Evolutionary conservation across 306 rosid species (phyloP).

Genomic region (Heteromeles arbutifolia): DNA sequence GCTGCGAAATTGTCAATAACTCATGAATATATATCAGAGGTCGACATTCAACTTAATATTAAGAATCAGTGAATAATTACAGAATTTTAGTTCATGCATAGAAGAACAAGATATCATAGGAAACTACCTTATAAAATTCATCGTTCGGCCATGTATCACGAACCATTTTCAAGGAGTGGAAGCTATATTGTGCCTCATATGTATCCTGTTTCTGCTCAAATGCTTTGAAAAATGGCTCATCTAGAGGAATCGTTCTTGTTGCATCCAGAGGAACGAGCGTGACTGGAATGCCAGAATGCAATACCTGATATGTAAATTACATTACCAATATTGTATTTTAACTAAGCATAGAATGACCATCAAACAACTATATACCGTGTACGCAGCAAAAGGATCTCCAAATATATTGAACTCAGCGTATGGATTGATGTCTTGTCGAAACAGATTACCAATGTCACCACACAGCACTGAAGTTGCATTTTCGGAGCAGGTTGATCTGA

Average conservation of each 20-base stretch:
- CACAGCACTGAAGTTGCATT: slow-evolving; percentile 58
- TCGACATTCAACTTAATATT: not conserved
- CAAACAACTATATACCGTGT: slow-evolving; percentile 1
- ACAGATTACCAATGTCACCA: slow-evolving; percentile 71
- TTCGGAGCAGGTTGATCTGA: slow-evolving; percentile 56
- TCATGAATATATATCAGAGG: not conserved
- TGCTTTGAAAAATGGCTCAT: slow-evolving; percentile 28
- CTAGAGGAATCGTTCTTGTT: slow-evolving; percentile 48
- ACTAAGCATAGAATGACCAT: not conserved
- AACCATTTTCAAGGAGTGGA: slow-evolving; percentile 48
- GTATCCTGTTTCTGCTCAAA: slow-evolving; percentile 43
- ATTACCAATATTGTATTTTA: not conserved
- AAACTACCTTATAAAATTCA: slow-evolving; percentile 31
- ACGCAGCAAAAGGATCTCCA: slow-evolving; percentile 95
- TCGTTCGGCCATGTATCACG: slow-evolving; percentile 50
- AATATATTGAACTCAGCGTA: slow-evolving; percentile 83
- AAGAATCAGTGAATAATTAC: not conserved
- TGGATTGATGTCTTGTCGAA: slow-evolving; percentile 53
- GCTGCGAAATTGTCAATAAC: slow-evolving; percentile 21
- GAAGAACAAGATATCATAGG: not conserved
- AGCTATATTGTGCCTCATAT: slow-evolving; percentile 48
- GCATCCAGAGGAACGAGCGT: slow-evolving; percentile 73
- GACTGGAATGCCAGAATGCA: slow-evolving; percentile 64
- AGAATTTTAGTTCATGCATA: not conserved
- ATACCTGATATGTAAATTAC: slow-evolving; percentile 24